A percentile compares a stretch with the other conserved stretches of the same genome.
Evolutionary conservation across 805 yeast species (phyloP).

Genomic region (Nakazawaea pomicola): DNA sequence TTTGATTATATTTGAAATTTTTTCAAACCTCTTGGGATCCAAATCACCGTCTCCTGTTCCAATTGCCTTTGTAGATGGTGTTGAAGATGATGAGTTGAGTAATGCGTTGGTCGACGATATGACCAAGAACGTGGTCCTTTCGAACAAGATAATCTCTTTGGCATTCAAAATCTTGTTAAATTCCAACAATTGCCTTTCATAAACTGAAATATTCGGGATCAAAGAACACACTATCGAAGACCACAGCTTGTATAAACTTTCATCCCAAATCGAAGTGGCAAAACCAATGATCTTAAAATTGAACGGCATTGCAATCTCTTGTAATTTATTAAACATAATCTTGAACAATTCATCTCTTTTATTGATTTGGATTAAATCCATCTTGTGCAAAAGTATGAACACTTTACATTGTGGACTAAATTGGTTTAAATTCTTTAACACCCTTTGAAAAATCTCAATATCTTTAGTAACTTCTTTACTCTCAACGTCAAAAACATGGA

Average conservation of each 20-base stretch:
- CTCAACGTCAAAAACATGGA: constrained; percentile 95
- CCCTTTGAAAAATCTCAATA: constrained; percentile 83
- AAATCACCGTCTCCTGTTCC: constrained; percentile 26
- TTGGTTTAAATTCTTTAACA: constrained; percentile 74
- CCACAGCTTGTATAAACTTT: constrained; percentile 94
- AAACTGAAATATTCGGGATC: constrained; percentile 83
- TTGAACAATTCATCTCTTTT: constrained; percentile 79
- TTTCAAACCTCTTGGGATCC: constrained; percentile 92
- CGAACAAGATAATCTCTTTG: constrained; percentile 86
- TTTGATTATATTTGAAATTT: constrained; percentile 88
- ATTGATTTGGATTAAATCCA: constrained; percentile 90
- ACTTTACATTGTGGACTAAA: constrained; percentile 89
- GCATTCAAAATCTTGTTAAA: constrained; percentile 76
- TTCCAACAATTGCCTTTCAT: constrained; percentile 69
- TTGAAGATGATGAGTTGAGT: constrained; percentile 12
- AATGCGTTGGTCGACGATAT: constrained; percentile 51
- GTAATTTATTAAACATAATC: constrained; percentile 78
- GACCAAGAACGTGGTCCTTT: constrained; percentile 85
- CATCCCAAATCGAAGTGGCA: constrained; percentile 97
- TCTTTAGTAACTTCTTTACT: constrained; percentile 88
- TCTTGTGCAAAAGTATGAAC: constrained; percentile 87
- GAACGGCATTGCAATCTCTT: constrained; percentile 64
- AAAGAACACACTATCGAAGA: constrained; percentile 90
- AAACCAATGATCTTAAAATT: constrained; percentile 72
- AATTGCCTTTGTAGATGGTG: constrained; percentile 2